Conservation (phyloP, 2,329 filamentous ascomycete genomes). For the Sphaerulina vaccinii region DNA sequence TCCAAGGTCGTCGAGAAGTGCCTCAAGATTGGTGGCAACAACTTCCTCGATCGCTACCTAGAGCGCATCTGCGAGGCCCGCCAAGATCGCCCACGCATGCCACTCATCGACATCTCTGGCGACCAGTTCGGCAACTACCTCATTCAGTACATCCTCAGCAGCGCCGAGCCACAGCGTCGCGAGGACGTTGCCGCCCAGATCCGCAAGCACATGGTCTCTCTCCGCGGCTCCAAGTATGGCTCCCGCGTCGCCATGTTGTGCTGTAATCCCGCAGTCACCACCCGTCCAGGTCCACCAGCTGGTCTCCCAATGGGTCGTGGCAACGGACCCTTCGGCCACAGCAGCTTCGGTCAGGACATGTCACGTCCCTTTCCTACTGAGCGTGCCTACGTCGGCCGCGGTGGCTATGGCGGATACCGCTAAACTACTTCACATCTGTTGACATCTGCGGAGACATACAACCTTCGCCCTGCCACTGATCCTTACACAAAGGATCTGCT, state of each 20-base stretch:
- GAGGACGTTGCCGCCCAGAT: constrained; percentile 93
- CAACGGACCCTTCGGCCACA: constrained; percentile 22
- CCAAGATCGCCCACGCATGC: constrained; percentile 87
- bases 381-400: constrained; percentile 27
- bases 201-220: constrained; percentile 97
- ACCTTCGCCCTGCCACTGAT: constrained; percentile 19
- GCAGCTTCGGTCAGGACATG: constrained; percentile 26
- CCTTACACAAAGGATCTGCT: constrained; percentile 13
- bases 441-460: constrained; percentile 13
- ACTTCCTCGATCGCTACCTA: constrained; percentile 90
- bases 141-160: constrained; percentile 93
- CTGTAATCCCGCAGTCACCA: constrained; percentile 87
- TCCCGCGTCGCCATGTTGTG: constrained; percentile 98
- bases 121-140: constrained; percentile 99
- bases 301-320: constrained; percentile 46
- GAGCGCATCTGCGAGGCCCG: constrained; percentile 91
- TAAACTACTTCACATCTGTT: constrained; percentile 20
- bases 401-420: constrained; percentile 28
- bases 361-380: constrained; percentile 19
- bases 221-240: constrained; percentile 96
- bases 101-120: constrained; percentile 94
- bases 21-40: constrained; percentile 87
- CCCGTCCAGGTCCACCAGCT: constrained; percentile 80
- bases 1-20: constrained; percentile 99
- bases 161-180: constrained; percentile 81